Evolutionary conservation across 495 filamentous ascomycete species (phyloP), one percentile per base, ranked within the genome.

Genomic region (Trichocladium uniseriatum): DNA sequence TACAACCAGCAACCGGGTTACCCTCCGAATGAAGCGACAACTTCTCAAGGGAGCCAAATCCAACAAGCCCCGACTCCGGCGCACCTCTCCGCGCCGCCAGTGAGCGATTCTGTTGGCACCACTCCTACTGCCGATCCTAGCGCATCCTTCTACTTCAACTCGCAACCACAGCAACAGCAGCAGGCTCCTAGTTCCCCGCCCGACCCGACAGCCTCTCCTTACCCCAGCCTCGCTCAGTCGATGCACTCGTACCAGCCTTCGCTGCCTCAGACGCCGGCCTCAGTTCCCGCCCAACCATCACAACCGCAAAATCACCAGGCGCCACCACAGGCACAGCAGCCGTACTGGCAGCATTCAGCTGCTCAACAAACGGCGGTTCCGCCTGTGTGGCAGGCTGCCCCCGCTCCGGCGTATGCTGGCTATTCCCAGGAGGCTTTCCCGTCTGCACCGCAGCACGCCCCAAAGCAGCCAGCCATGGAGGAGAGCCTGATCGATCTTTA

Each of bases 401-500:
- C 71, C 0, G 48, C 53, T 22, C 54, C 69, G 6, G 65, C 74
- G 8, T 73, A 80, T 48, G 55, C 65, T 3, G 72, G 80, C 9
- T 87, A 84, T 55, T 72, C 70, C 3, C 77, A 81, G 54, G 78
- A 86, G 32, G 64, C 79, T 34, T 83, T 88, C 60, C 82, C 84
- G 37, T 67, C 72, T 1, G 85, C 75, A 43, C 79, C 80, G 27
- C 71, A 72, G 29, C 80, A 79, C 55, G 76, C 84, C 54, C 73
- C 79, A 27, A 74, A 77, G 48, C 72, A 79, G 46, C 73, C 79
- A 10, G 76, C 79, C 13, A 73, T 87, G 48, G 91, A 97, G 67
- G 91, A 97, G 67, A 89, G 85, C 58, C 69, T 97, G 65, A 97
- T 97, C 68, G 91, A 97, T 61, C 70, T 87, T 48, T 87, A 68